Conservation (phyloP, 1,139 yeast genomes). For the Suhomyces terraborum region DNA sequence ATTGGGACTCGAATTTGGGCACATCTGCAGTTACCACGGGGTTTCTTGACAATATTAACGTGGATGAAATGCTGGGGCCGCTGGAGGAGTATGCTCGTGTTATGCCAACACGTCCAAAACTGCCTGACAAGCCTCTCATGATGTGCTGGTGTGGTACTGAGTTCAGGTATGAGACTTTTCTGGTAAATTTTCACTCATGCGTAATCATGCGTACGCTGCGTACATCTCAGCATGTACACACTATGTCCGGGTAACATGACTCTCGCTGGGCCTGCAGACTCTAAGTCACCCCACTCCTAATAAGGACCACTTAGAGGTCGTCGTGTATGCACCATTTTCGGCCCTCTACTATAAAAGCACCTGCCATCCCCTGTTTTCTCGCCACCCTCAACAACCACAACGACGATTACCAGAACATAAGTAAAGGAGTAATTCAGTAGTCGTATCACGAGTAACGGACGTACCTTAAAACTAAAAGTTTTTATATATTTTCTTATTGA, state of each 20-base stretch:
- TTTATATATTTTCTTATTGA: slow-evolving; percentile 12
- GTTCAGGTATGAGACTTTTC: slow-evolving; percentile 9
- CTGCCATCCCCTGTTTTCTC: not conserved
- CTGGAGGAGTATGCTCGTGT: slow-evolving; percentile 17
- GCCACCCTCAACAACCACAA: not conserved
- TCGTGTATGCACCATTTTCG: too few species aligned
- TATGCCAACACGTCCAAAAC: slow-evolving; percentile 10
- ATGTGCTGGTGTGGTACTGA: slow-evolving; percentile 4
- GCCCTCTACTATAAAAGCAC: slow-evolving; percentile 1
- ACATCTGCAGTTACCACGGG: slow-evolving; percentile 84
- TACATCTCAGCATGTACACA: slow-evolving; percentile 1
- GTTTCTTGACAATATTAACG: slow-evolving; percentile 70
- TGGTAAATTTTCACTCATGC: slow-evolving; percentile 16
- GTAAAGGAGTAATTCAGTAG: slow-evolving; percentile 7
- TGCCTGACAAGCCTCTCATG: slow-evolving; percentile 16
- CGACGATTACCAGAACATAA: not conserved
- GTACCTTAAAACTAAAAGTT: slow-evolving; percentile 6
- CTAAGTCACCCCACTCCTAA: too few species aligned
- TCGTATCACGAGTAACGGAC: slow-evolving; percentile 6
- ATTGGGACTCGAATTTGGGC: slow-evolving; percentile 70
- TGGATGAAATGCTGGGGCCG: slow-evolving; percentile 21
- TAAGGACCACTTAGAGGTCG: too few species aligned
- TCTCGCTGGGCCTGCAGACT: not conserved
- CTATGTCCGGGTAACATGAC: slow-evolving; percentile 13
- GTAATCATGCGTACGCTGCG: slow-evolving; percentile 9